phyloP scores from a whole-genome alignment of 2,329 filamentous ascomycete species.

The Aureobasidium mangrovei region DNA sequence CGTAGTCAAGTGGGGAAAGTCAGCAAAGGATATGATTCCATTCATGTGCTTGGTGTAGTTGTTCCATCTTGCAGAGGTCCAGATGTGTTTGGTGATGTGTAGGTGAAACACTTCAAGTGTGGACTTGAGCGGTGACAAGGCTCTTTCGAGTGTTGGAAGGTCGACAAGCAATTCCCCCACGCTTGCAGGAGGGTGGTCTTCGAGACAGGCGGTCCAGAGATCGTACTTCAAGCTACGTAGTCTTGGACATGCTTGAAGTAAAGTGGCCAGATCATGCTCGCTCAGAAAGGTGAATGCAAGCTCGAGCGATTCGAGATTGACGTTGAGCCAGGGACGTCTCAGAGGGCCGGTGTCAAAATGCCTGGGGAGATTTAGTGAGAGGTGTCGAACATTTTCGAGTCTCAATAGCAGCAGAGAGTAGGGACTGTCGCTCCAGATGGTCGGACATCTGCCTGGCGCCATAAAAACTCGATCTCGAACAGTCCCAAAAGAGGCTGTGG shows the following conservation, averaged over 20 bases:
- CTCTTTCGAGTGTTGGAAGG: neutral
- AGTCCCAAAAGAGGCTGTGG: neutral
- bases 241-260: neutral
- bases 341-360: neutral
- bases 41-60: neutral
- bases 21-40: neutral
- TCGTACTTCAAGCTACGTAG: neutral
- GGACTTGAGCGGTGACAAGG: neutral
- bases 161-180: neutral
- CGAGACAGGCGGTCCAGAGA: neutral
- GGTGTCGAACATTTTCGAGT: neutral
- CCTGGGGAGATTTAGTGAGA: neutral
- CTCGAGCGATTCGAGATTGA: neutral
- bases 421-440: neutral
- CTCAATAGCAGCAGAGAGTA: neutral
- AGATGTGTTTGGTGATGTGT: neutral
- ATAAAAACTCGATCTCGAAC: neutral
- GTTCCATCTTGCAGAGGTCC: neutral
- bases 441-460: neutral
- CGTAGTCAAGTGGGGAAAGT: neutral
- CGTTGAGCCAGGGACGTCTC: neutral
- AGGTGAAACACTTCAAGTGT: neutral
- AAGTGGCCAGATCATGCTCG: neutral
- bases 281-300: neutral
- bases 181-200: neutral